Evolutionary conservation across 179 eudicot genomes (phyloP).

Genomic region (Spergularia azorica): DNA sequence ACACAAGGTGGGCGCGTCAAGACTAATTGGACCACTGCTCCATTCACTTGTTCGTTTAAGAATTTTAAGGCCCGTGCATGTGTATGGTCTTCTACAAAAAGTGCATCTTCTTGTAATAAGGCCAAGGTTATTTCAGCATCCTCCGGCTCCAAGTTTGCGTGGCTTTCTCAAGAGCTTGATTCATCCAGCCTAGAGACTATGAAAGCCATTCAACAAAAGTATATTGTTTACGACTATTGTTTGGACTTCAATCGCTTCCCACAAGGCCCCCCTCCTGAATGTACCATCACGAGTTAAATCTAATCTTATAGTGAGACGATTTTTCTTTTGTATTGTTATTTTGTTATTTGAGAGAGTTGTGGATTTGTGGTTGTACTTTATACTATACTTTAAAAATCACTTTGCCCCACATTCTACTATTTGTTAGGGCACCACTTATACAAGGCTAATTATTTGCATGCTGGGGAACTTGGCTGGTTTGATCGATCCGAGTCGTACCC

Average conservation of each 20-base stretch:
- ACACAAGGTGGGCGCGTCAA: constrained; percentile 35
- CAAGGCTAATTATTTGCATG: too few relatives aligned
- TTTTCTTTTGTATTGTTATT: not conserved
- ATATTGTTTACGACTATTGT: constrained; percentile 33
- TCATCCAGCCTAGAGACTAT: constrained; percentile 16
- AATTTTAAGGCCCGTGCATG: constrained; percentile 29
- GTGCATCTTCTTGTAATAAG: constrained; percentile 26
- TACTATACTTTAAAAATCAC: too few relatives aligned
- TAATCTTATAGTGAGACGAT: too few relatives aligned
- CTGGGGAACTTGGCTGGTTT: too few relatives aligned
- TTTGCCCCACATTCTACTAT: too few relatives aligned
- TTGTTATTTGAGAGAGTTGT: too few relatives aligned
- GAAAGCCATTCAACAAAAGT: constrained; percentile 12
- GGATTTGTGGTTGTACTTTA: too few relatives aligned
- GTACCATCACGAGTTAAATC: too few relatives aligned
- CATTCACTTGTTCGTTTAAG: constrained; percentile 27
- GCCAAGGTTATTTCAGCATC: constrained; percentile 6
- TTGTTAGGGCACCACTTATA: too few relatives aligned
- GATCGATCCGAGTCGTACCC: too few relatives aligned
- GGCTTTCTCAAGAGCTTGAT: constrained; percentile 32
- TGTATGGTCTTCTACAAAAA: constrained; percentile 26
- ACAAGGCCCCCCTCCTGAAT: constrained; percentile 24
- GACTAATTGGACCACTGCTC: constrained; percentile 32
- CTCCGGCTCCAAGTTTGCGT: constrained; percentile 14
- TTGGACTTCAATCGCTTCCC: constrained; percentile 23